A percentile compares a stretch with the other conserved stretches of the same genome.
Evolutionary conservation across 2,329 filamentous ascomycete genomes (phyloP).

Genomic region (Colletotrichum melonis): DNA sequence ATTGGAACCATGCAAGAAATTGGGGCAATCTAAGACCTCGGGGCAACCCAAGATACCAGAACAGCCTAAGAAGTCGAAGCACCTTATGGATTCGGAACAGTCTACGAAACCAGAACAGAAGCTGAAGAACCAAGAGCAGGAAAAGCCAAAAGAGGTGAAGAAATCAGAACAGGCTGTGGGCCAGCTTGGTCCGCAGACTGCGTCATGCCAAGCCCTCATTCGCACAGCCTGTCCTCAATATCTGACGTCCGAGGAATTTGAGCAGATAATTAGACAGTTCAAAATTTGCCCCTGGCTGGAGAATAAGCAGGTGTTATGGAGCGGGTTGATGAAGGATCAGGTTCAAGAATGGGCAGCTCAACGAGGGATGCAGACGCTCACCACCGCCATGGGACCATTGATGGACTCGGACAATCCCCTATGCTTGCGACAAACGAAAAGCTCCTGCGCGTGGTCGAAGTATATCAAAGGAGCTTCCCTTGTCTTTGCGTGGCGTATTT

Average conservation of each 20-base stretch:
- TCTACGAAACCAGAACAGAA: too few species aligned
- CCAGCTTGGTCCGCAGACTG: not conserved
- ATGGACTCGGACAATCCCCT: not conserved
- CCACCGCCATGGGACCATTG: not conserved
- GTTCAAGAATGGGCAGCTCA: not conserved
- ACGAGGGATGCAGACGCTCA: not conserved
- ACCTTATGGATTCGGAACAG: too few species aligned
- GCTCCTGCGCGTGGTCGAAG: not conserved
- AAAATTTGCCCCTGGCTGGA: not conserved
- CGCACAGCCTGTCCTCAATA: slow-evolving; percentile 1
- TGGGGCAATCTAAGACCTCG: too few species aligned
- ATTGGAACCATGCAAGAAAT: too few species aligned
- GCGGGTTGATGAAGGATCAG: not conserved
- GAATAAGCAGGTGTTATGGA: not conserved
- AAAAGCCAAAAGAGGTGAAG: too few species aligned
- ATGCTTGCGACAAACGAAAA: not conserved
- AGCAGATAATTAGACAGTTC: not conserved
- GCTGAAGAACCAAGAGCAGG: too few species aligned
- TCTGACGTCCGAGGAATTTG: not conserved
- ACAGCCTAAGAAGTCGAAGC: too few species aligned
- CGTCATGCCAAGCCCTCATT: not conserved
- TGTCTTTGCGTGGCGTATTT: slow-evolving; percentile 1
- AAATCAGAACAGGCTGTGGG: not conserved
- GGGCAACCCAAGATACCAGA: too few species aligned
- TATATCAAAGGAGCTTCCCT: not conserved